Conservation (phyloP, 2,329 filamentous ascomycete species). For the Talaromyces sp. region DNA sequence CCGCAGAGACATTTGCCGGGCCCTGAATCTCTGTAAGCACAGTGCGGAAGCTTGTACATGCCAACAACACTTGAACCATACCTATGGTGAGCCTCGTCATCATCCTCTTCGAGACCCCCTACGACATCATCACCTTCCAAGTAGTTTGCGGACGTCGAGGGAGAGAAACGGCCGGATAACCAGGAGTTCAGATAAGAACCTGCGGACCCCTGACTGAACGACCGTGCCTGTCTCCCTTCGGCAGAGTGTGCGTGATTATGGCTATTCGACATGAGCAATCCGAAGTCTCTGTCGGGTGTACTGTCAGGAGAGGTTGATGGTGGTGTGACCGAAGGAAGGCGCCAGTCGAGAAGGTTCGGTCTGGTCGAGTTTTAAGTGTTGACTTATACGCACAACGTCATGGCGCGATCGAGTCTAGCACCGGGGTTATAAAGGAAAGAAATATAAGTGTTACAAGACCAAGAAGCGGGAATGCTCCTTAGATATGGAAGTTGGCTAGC, state of each 20-base stretch:
- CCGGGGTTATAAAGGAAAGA: neutral
- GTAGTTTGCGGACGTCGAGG: constrained; percentile 12
- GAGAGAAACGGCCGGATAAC: constrained; percentile 16
- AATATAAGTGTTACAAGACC: neutral
- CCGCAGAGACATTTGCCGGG: constrained; percentile 46
- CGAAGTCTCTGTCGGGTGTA: neutral
- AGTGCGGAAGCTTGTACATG: neutral
- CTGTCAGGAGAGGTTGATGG: neutral
- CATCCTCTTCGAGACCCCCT: constrained; percentile 15
- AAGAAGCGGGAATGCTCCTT: neutral
- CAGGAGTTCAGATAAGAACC: constrained; percentile 16
- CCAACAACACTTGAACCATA: neutral
- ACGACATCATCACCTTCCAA: constrained; percentile 4
- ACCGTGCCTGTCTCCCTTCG: constrained; percentile 16
- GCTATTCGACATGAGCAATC: constrained; percentile 10
- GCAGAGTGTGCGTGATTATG: neutral
- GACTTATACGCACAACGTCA: neutral
- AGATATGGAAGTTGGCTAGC: neutral
- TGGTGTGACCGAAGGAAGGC: neutral
- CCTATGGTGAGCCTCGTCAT: constrained; percentile 21
- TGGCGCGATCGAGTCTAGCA: neutral
- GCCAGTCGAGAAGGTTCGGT: neutral
- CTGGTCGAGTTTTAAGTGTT: neutral
- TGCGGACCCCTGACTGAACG: constrained; percentile 19
- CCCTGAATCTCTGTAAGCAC: constrained; percentile 20